phyloP scores from a whole-genome alignment of 2,329 filamentous ascomycete genomes.

The Magnaporthiopsis rhizophila region DNA sequence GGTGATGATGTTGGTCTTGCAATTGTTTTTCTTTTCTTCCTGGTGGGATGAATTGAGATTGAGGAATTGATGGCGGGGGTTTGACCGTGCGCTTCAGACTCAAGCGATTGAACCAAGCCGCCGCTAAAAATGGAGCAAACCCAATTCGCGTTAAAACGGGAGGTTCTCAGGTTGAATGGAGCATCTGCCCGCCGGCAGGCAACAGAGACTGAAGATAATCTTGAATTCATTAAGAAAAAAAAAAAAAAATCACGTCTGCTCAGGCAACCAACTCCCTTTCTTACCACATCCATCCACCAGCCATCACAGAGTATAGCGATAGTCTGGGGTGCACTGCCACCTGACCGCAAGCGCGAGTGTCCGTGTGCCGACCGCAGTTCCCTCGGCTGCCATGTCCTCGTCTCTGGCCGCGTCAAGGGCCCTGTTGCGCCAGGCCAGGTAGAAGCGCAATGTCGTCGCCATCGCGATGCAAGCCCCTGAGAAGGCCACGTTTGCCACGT shows the following conservation, averaged over 20 bases:
- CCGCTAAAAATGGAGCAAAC: not conserved
- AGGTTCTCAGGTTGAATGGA: too few relatives aligned
- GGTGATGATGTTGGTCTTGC: not conserved
- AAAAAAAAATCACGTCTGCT: not conserved
- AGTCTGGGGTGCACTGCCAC: constrained; percentile 13
- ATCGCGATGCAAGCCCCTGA: constrained; percentile 12
- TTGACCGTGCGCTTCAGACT: too few relatives aligned
- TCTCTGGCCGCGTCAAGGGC: constrained; percentile 10
- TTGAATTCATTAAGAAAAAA: too few relatives aligned
- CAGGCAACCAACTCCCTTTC: not conserved
- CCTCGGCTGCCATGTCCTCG: constrained; percentile 10
- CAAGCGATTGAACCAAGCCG: not conserved
- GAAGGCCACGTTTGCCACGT: constrained; percentile 14
- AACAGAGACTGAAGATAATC: not conserved
- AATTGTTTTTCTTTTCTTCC: not conserved
- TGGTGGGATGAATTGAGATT: too few relatives aligned
- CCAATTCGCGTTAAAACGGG: not conserved
- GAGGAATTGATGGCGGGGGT: too few relatives aligned
- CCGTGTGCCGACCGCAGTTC: constrained; percentile 6
- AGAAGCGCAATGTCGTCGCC: constrained; percentile 12
- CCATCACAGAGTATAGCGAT: constrained; percentile 11
- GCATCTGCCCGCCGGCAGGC: not conserved
- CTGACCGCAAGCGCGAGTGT: constrained; percentile 7
- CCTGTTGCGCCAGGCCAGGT: constrained; percentile 12
- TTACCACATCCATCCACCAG: not conserved